A percentile compares a stretch with the other conserved stretches of the same genome.
phyloP scores from a whole-genome alignment of 495 filamentous ascomycete species.

The Xylaria acuta region DNA sequence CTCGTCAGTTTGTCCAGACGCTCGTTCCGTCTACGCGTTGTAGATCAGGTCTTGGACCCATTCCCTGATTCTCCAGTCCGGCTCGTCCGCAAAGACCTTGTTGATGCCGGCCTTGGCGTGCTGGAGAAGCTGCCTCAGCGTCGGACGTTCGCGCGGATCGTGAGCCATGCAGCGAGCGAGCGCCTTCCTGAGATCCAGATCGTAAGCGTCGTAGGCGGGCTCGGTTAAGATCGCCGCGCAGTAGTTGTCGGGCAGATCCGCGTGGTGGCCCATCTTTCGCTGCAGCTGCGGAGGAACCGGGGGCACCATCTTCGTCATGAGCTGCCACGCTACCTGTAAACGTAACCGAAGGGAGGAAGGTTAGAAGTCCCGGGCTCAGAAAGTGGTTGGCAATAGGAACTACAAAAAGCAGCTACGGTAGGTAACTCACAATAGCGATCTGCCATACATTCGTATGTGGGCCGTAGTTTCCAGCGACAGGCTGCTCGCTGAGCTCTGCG shows the following conservation, averaged over 20 bases:
- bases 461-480: conserved; percentile 28
- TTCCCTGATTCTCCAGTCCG: conserved; percentile 5
- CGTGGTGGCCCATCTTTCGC: neutral
- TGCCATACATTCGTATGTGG: conserved; percentile 28
- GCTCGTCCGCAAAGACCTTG: neutral
- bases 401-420: neutral
- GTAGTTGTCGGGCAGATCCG: neutral
- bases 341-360: neutral
- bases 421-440: conserved; percentile 26
- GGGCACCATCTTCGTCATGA: conserved; percentile 22
- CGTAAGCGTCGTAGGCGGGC: neutral
- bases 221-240: conserved; percentile 20
- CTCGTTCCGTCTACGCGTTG: neutral
- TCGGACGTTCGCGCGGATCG: conserved; percentile 22
- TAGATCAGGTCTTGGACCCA: conserved; percentile 25
- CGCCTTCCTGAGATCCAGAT: conserved; percentile 20
- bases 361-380: neutral
- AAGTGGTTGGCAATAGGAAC: neutral
- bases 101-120: conserved; percentile 11
- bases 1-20: neutral
- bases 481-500: conserved; percentile 25
- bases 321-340: conserved; percentile 29
- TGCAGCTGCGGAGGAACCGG: conserved; percentile 15
- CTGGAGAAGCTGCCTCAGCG: neutral
- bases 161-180: conserved; percentile 30